phyloP scores from a whole-genome alignment of 352 stramenopile species.

The Thalassiosira ordinaria region DNA sequence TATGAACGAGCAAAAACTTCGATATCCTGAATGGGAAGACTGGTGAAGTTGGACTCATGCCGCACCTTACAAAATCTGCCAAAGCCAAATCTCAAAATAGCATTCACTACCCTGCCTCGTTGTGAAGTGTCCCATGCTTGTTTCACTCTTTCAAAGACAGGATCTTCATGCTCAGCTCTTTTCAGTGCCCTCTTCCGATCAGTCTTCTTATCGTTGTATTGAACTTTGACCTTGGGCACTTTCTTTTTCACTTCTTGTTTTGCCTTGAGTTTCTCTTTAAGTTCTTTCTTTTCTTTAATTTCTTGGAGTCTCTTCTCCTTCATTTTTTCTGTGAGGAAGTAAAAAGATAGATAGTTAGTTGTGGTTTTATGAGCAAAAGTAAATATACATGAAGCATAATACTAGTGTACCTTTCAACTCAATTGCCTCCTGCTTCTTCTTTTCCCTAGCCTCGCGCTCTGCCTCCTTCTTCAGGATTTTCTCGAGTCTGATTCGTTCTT shows the following conservation, averaged over 20 bases:
- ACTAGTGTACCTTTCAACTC: slow-evolving; percentile 39
- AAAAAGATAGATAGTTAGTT: neutral
- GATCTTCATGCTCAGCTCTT: slow-evolving; percentile 79
- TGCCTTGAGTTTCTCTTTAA: slow-evolving; percentile 5
- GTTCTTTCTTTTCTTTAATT: slow-evolving; percentile 18
- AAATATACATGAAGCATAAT: neutral
- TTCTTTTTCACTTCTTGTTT: slow-evolving; percentile 50
- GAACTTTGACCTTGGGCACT: slow-evolving; percentile 71
- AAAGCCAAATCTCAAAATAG: slow-evolving; percentile 84
- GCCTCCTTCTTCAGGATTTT: slow-evolving; percentile 68
- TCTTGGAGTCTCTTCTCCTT: slow-evolving; percentile 46
- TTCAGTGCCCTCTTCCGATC: slow-evolving; percentile 72
- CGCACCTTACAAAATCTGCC: slow-evolving; percentile 82
- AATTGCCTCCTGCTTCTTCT: slow-evolving; percentile 50
- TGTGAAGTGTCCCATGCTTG: slow-evolving; percentile 84
- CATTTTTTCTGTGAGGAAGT: slow-evolving; percentile 37
- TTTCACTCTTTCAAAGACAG: slow-evolving; percentile 78
- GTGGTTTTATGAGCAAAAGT: neutral
- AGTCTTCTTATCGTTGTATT: slow-evolving; percentile 72
- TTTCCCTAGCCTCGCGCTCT: slow-evolving; percentile 65
- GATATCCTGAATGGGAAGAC: slow-evolving; percentile 82
- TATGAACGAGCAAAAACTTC: slow-evolving; percentile 81
- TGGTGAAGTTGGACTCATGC: slow-evolving; percentile 81
- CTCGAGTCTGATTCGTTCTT: slow-evolving; percentile 66
- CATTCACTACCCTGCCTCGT: slow-evolving; percentile 68